Conservation (phyloP, 2,329 filamentous ascomycete genomes). For the Nemania abortiva region DNA sequence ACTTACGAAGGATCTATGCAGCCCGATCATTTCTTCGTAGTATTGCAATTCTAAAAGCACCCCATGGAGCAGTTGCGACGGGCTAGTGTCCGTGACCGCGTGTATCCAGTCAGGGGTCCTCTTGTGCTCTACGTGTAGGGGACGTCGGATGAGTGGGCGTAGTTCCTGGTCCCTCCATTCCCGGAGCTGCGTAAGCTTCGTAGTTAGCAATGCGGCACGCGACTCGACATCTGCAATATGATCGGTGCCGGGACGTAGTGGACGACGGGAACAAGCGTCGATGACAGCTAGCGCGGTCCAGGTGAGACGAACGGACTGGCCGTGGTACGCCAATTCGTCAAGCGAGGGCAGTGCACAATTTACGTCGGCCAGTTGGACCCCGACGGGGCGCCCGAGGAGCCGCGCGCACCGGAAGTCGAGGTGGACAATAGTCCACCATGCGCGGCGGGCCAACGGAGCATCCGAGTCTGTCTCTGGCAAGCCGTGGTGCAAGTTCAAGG, state of each 20-base stretch:
- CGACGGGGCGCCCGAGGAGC: slow-evolving; percentile 32
- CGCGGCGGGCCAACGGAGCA: slow-evolving; percentile 20
- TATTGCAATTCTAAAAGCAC: slow-evolving; percentile 32
- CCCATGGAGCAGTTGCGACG: slow-evolving; percentile 13
- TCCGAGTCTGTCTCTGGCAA: slow-evolving; percentile 25
- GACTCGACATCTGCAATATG: slow-evolving; percentile 27
- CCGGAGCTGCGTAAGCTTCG: slow-evolving; percentile 25
- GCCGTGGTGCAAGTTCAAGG: slow-evolving; percentile 32
- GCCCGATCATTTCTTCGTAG: slow-evolving; percentile 35
- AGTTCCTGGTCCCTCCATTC: slow-evolving; percentile 35
- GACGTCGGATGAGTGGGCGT: slow-evolving; percentile 26
- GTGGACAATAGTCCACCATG: slow-evolving; percentile 37
- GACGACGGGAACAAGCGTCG: slow-evolving; percentile 26
- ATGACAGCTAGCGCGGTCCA: slow-evolving; percentile 26
- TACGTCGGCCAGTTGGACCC: slow-evolving; percentile 34
- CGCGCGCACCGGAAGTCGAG: slow-evolving; percentile 36
- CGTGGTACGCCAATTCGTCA: slow-evolving; percentile 25
- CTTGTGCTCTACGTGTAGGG: slow-evolving; percentile 27
- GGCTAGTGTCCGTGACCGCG: slow-evolving; percentile 18
- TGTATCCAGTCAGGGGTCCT: slow-evolving; percentile 27
- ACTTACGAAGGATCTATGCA: slow-evolving; percentile 33
- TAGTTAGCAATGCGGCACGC: slow-evolving; percentile 29
- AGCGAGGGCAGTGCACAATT: slow-evolving; percentile 23
- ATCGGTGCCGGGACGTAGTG: slow-evolving; percentile 16
- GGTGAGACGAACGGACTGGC: slow-evolving; percentile 23